Conservation (phyloP, 495 filamentous ascomycete genomes). For the Penicillium paradoxum region DNA sequence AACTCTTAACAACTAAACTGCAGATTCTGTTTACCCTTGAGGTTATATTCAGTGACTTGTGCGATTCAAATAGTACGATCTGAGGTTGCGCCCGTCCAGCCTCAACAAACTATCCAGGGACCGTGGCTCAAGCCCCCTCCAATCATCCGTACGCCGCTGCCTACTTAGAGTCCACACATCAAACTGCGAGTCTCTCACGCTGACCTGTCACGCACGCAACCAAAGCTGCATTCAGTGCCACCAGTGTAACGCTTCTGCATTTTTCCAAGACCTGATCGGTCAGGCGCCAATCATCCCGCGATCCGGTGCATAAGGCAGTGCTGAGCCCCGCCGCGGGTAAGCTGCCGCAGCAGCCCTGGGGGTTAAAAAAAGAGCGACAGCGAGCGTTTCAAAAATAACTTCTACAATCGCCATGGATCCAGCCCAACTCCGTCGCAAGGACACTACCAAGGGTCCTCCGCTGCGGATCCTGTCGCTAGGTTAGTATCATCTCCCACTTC, state of each 20-base stretch:
- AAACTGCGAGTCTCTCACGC: slow-evolving; percentile 6
- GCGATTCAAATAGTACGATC: not conserved
- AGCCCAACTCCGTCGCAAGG: slow-evolving; percentile 61
- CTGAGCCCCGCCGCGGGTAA: slow-evolving; percentile 29
- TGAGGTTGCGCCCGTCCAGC: not conserved
- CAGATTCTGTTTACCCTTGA: not conserved
- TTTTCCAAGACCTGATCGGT: slow-evolving; percentile 16
- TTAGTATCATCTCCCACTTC: slow-evolving; percentile 25
- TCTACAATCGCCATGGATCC: slow-evolving; percentile 26
- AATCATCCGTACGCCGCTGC: slow-evolving; percentile 21
- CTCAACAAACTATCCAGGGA: slow-evolving; percentile 7
- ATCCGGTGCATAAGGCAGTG: slow-evolving; percentile 26
- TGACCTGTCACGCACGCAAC: slow-evolving; percentile 10
- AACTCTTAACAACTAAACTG: not conserved
- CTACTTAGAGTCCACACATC: slow-evolving; percentile 8
- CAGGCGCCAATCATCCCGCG: slow-evolving; percentile 21
- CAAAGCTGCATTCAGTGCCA: slow-evolving; percentile 13
- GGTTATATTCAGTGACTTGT: not conserved
- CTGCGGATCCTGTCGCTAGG: slow-evolving; percentile 86
- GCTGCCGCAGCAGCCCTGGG: slow-evolving; percentile 22
- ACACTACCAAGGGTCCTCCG: slow-evolving; percentile 92
- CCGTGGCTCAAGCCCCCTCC: slow-evolving; percentile 13
- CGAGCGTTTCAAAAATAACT: slow-evolving; percentile 9
- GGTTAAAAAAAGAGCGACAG: slow-evolving; percentile 12
- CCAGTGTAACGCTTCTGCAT: slow-evolving; percentile 12